Evolutionary conservation across 2,329 filamentous ascomycete genomes (phyloP).

Genomic region (Neofusicoccum sp.): DNA sequence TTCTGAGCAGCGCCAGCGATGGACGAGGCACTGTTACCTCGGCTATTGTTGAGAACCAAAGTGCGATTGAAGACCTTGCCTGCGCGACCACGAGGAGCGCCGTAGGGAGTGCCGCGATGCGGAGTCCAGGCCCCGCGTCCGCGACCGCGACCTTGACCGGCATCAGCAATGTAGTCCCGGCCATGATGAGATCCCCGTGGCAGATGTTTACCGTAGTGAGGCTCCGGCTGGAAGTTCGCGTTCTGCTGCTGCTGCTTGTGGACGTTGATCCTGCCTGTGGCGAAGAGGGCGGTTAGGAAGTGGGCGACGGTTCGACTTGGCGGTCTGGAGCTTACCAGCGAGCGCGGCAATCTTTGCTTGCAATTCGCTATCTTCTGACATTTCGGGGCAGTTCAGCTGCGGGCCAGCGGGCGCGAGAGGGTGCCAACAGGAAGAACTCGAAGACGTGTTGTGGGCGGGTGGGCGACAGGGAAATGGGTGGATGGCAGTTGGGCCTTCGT

Average conservation of each 20-base stretch:
- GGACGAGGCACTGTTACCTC: background rate
- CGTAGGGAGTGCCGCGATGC: conserved; percentile 29
- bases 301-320: conserved; percentile 18
- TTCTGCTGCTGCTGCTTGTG: conserved; percentile 60
- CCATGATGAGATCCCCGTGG: conserved; percentile 42
- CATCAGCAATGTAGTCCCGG: conserved; percentile 13
- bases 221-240: conserved; percentile 47
- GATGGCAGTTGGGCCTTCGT: background rate
- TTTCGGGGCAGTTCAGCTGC: conserved; percentile 26
- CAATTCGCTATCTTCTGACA: conserved; percentile 60
- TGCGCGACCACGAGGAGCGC: conserved; percentile 40
- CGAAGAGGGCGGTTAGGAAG: background rate
- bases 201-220: conserved; percentile 24
- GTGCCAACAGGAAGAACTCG: background rate
- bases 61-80: conserved; percentile 55
- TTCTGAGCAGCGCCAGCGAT: background rate
- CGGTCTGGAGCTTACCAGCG: conserved; percentile 50
- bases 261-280: conserved; percentile 75
- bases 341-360: conserved; percentile 59
- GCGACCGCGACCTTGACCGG: conserved; percentile 22
- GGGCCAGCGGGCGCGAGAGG: background rate
- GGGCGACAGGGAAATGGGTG: background rate
- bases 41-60: conserved; percentile 57
- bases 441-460: background rate
- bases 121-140: conserved; percentile 29